phyloP scores from a whole-genome alignment of 139 green algal species.

The Gonium pectorale region DNA sequence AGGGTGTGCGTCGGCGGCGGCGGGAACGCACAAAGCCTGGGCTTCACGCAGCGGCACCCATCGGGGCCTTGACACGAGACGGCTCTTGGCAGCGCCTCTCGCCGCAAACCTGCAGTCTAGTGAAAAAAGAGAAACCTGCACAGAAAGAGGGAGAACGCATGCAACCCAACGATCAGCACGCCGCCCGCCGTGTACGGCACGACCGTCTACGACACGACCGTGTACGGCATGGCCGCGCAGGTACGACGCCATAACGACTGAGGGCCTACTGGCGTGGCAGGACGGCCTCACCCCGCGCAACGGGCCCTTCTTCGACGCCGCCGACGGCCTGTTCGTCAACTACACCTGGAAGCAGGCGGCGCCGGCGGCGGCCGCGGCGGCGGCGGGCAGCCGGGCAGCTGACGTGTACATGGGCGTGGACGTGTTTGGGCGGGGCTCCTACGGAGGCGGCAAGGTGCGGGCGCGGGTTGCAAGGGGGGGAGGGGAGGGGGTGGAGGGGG shows the following conservation, averaged over 20 bases:
- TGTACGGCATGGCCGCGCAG: conserved; percentile 47
- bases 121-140: no score
- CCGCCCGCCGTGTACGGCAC: no score
- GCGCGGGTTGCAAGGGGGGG: neutral
- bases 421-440: conserved; percentile 79
- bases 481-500: no score
- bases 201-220: no score
- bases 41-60: no score
- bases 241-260: conserved; percentile 89
- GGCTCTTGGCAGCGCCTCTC: no score
- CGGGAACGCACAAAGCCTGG: no score
- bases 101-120: no score
- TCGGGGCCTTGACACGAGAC: no score
- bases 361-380: conserved; percentile 37
- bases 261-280: conserved; percentile 87
- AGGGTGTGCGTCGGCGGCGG: no score
- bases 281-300: conserved; percentile 80
- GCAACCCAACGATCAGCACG: no score
- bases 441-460: conserved; percentile 69
- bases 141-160: no score
- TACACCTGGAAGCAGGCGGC: conserved; percentile 65
- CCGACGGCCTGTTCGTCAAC: conserved; percentile 86
- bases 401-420: conserved; percentile 90
- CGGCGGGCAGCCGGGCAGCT: conserved; percentile 47
- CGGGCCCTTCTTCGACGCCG: conserved; percentile 76